Evolutionary conservation across 371 early-diverging fungal species (phyloP), one percentile per base, ranked within the genome.

Genomic region (Blakeslea trispora): DNA sequence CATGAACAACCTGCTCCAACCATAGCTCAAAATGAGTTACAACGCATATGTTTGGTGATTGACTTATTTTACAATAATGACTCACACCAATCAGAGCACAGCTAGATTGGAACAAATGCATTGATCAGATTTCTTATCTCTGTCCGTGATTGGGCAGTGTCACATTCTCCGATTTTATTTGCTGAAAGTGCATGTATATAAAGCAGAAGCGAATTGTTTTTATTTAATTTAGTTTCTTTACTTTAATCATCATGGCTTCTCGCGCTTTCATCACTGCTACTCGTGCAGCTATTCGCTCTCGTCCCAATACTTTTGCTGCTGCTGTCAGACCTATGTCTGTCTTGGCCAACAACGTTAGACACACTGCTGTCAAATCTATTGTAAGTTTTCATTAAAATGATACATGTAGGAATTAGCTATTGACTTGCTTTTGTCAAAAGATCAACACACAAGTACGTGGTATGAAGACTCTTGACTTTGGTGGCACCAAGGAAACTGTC

Each of bases 381-480:
- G 69, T 71, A 68, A 64, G 61, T 58, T 40, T n/a, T n/a, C n/a
- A n/a, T n/a, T n/a, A n/a, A n/a, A n/a, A n/a, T n/a, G n/a, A n/a
- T n/a, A n/a, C n/a, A n/a, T n/a, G n/a, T n/a, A n/a, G n/a, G n/a
- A n/a, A n/a, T n/a, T n/a, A n/a, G n/a, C 21, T 45, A 37, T 39
- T 40, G 9, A 23, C 19, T 9, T 31, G n/a, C n/a, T n/a, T n/a
- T n/a, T n/a, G n/a, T 34, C 28, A 34, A 37, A 50, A 53, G 52
- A 55, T 56, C 18, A 22, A 73, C 39, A 55, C 72, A 49, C 88
- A 89, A 73, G 67, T 81, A 40, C 92, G 97, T 61, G 90, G 91
- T 24, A 68, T 94, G 64, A 95, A 96, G 84, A 94, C 94, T 41
- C 83, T 98, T 51, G 85, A 95, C 83, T 96, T 98, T 83, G 96